Base-by-base conservation (phyloP, 768 basidiomycete genomes). In the Amanita exitialis region DNA sequence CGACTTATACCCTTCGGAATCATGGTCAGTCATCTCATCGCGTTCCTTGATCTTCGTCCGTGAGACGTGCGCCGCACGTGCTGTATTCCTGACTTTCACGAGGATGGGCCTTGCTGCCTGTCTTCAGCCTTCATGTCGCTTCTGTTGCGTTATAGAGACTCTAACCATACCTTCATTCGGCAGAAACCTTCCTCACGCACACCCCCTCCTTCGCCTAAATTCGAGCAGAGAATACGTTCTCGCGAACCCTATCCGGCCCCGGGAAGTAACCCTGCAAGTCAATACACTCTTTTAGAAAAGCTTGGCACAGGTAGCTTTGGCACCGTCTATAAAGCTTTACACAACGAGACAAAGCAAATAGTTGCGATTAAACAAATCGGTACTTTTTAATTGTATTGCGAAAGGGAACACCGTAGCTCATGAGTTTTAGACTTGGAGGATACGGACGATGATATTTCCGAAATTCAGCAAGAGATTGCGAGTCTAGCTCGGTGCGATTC, bases 361-460 rank as follows among this genome's bases (percentile, higher is more conserved):
- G 96, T 99, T 13, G 96, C 96, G 41, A 90, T 99, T 62, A 99
- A 99, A 68, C 93, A 97, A 67, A 98, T 99, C 64, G 90, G 92
- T 89, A 60, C n/a, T 50, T 20, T 45, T 44, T 32, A 53, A 35
- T 44, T 50, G 27, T 7, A 38, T 2, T 27, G 12, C 16, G 42
- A 46, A 32, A 8, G 45, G 41, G 44, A 16, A 42, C 37, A 54
- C 46, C 50, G 13, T 45, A 38, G 52, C 51, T 51, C 15, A 34
- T 53, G 41, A 48, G 44, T 39, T 32, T 50, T 61, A 95, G 95
- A 98, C 71, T 75, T 99, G 53, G 96, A 99, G 67, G 90, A 96
- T 67, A 91, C 93, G 21, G 94, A 97, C 67, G 96, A 99, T 63
- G 96, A 98, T 66, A 98, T 99, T 57, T 83, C 89, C 15, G 96